Evolutionary conservation across 257 asterid genomes (phyloP), one percentile per base, ranked within the genome.

Genomic region (Nemophila menziesii): DNA sequence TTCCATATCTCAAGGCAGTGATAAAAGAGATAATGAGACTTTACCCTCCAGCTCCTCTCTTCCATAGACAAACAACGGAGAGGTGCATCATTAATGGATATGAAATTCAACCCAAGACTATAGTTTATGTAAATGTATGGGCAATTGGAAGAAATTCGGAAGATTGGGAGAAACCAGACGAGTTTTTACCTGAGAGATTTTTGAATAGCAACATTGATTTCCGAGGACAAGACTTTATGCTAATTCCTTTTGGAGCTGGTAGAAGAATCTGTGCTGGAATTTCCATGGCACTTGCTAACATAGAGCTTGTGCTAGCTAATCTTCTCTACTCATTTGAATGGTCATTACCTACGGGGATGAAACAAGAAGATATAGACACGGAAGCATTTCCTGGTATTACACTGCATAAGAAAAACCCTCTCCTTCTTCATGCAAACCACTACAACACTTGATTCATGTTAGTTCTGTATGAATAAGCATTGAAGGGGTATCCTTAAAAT

Each of bases 1-100:
- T 70, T 1, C 67, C 59, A 0, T 70, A 65, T 48, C 49, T 70
- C 3, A 65, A 61, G 48, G 73, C 77, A 5, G 70, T 70, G 39
- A 52, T 66, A 22, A 22, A 45, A 55, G 78, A 70, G 55, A 13
- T 63, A 0, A 44, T 70, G 1, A 51, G 78, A 42, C 56, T 70
- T 12, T 66, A 65, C 5, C 29, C 33, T 16, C 33, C 33, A 2
- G 8, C 6, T 40, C 44, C 44, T 12, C 44, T 40, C 44, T 20
- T 40, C 8, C 22, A 20, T 5, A 40, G 44, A n/a, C 22, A 40
- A 17, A 40, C 44, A 17, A 40, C 18, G 3, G 44, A 20, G 10
- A 40, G 19, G 17, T 40, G 44, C 13, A 15, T 40, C 1, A 17
- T 40, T 5, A 22, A 40, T 40, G 44, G 44, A 40, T 40, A 40